These are phyloP conservation scores for Diaporthe sp. DNA, from an alignment of 2,329 filamentous ascomycete genomes.

Conservation along the genomic window DNA sequence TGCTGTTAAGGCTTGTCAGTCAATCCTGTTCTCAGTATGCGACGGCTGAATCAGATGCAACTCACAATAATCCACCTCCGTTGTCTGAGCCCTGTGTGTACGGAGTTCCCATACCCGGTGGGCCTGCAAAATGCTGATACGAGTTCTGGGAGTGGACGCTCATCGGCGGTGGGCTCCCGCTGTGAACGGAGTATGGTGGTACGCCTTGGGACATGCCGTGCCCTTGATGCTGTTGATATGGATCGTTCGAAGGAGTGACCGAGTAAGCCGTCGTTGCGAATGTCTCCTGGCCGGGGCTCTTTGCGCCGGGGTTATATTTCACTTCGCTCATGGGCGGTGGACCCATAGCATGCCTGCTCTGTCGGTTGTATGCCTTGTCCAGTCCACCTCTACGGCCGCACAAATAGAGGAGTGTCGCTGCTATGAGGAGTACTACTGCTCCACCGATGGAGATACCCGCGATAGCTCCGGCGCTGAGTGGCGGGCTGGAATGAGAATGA, in stretches of 20 bases:
- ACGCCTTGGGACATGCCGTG: constrained; percentile 39
- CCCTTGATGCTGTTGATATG: constrained; percentile 45
- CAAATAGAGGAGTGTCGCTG: constrained; percentile 62
- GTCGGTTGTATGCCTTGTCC: constrained; percentile 52
- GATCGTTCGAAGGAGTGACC: constrained; percentile 43
- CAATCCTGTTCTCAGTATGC: constrained; percentile 25
- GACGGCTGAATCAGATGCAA: neutral
- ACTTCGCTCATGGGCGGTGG: constrained; percentile 48
- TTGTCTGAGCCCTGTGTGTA: constrained; percentile 25
- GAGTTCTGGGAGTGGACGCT: constrained; percentile 42
- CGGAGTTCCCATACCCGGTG: constrained; percentile 21
- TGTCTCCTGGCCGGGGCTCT: constrained; percentile 52
- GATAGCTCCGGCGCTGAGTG: constrained; percentile 62
- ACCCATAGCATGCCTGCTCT: constrained; percentile 43
- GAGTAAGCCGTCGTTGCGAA: constrained; percentile 47
- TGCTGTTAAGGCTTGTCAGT: constrained; percentile 39
- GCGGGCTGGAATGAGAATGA: constrained; percentile 16
- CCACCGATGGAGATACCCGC: constrained; percentile 71
- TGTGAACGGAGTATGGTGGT: constrained; percentile 32
- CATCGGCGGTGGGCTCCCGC: constrained; percentile 42
- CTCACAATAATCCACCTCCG: constrained; percentile 3
- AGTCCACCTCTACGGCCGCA: constrained; percentile 59
- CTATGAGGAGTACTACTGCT: constrained; percentile 59
- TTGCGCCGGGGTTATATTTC: constrained; percentile 45
- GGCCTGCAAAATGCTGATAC: constrained; percentile 28